Percentiles rank a stretch among this genome's conserved stretches.
Evolutionary conservation across 2,329 filamentous ascomycete species (phyloP).

Genomic region (Pyrenochaeta sp.): DNA sequence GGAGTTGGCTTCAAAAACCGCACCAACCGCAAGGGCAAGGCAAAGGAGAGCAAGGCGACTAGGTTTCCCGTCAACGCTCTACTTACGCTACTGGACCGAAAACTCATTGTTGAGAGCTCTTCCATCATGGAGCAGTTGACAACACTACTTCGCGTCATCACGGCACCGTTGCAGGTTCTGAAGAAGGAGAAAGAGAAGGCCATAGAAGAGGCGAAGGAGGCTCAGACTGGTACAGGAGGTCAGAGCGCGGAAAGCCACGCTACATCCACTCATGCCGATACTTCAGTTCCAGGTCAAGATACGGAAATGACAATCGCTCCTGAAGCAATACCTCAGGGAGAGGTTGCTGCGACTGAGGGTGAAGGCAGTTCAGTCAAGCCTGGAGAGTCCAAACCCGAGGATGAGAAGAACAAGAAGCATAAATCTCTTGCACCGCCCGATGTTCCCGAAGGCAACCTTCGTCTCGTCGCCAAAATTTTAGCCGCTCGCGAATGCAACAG

Average conservation of each 20-base stretch:
- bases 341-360: slow-evolving; percentile 15
- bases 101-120: slow-evolving; percentile 96
- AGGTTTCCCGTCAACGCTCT: slow-evolving; percentile 94
- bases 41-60: slow-evolving; percentile 81
- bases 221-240: slow-evolving; percentile 26
- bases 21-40: slow-evolving; percentile 83
- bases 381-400: slow-evolving; percentile 44
- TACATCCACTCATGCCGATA: slow-evolving; percentile 9
- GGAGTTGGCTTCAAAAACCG: slow-evolving; percentile 78
- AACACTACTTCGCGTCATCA: slow-evolving; percentile 85
- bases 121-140: slow-evolving; percentile 94
- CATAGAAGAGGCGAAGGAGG: slow-evolving; percentile 55
- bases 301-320: slow-evolving; percentile 46
- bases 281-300: slow-evolving; percentile 28
- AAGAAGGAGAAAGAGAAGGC: slow-evolving; percentile 80
- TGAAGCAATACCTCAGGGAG: slow-evolving; percentile 48
- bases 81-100: slow-evolving; percentile 86
- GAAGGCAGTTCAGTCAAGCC: slow-evolving; percentile 40
- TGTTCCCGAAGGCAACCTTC: slow-evolving; percentile 87
- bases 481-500: slow-evolving; percentile 95
- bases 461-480: slow-evolving; percentile 94
- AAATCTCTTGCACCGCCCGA: slow-evolving; percentile 78
- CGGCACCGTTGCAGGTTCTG: slow-evolving; percentile 83
- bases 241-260: slow-evolving; percentile 29
- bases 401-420: slow-evolving; percentile 60